Evolutionary conservation across 352 stramenopile genomes (phyloP), one percentile per base, ranked within the genome.

Genomic region (Thalassiosira livingstoniorum): DNA sequence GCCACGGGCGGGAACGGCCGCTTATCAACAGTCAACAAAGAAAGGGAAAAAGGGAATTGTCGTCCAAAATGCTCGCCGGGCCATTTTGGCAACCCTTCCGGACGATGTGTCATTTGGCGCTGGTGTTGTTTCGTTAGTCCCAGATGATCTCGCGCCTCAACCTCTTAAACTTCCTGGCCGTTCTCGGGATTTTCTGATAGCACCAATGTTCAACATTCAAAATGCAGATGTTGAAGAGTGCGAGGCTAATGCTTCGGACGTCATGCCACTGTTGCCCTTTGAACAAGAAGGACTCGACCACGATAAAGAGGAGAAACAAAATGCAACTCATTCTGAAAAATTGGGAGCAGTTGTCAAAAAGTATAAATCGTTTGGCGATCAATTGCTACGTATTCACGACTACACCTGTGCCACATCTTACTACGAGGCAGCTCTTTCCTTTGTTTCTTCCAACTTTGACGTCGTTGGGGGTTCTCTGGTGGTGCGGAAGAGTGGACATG

Each of bases 191-290:
- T 86, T 86, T 57, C 31, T 86, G 21, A 53, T 86, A 4, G 35
- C 74, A 13, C 79, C 79, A 3, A 39, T 77, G 27, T 67, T 83
- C 21, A 61, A 69, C 37, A 53, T 35, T 54, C 61, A 27, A 10
- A 54, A 45, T 25, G 34, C 15, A 39, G 45, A 78, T 10, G 70
- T 80, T 35, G 45, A 74, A 34, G 80, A 87, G 42, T 78, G 72
- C 18, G 74, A 83, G 63, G 32, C 32, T 21, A 23, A 53, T 27
- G 67, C 51, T 29, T 27, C 34, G 0, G 61, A 87, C 27, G 15
- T 86, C 23, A 65, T 71, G 65, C 39, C 62, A n/a, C 61, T 87
- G 62, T 71, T 87, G 15, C 39, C 64, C 2, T 87, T 87, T 58
- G 80, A 87, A 39, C 21, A 29, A 11, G n/a, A 63, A 51, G 62